phyloP scores from a whole-genome alignment of 1,284 basidiomycete genomes.

The Tetrapyrgos nigripes region DNA sequence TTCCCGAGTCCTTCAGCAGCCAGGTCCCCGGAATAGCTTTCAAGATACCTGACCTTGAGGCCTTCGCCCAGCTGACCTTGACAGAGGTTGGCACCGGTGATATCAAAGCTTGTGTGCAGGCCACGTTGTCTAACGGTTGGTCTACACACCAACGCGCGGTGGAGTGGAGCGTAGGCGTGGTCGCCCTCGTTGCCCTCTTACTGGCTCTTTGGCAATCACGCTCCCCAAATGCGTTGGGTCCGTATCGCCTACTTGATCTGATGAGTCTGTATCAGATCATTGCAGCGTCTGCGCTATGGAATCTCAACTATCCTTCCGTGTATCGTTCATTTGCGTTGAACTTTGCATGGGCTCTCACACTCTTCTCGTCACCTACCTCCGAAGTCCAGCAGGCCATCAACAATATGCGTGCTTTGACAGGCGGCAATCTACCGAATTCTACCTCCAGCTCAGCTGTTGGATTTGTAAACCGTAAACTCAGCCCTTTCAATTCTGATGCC shows the following conservation, averaged over 20 bases:
- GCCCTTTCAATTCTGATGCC: conserved; percentile 69
- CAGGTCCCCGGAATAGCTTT: conserved; percentile 85
- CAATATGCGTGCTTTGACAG: conserved; percentile 82
- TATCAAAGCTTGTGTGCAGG: conserved; percentile 88
- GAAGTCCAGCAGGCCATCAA: conserved; percentile 83
- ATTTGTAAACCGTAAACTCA: conserved; percentile 80
- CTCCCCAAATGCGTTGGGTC: conserved; percentile 53
- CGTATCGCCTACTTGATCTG: conserved; percentile 80
- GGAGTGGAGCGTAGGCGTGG: conserved; percentile 77
- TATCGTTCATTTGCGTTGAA: conserved; percentile 86
- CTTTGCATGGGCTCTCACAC: conserved; percentile 88
- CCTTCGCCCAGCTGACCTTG: conserved; percentile 84
- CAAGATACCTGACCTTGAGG: conserved; percentile 91
- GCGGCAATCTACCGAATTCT: conserved; percentile 72
- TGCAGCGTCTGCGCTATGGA: conserved; percentile 77
- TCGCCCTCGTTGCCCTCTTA: conserved; percentile 74
- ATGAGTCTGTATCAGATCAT: conserved; percentile 86
- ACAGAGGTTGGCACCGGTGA: conserved; percentile 70
- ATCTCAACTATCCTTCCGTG: conserved; percentile 86
- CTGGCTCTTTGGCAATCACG: conserved; percentile 73
- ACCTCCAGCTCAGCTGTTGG: conserved; percentile 64
- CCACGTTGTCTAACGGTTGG: conserved; percentile 92
- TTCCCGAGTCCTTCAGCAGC: conserved; percentile 65
- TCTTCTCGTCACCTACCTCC: conserved; percentile 67
- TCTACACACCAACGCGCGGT: conserved; percentile 79